Base-by-base conservation (phyloP, 148 eudicot genomes). In the Vaccinium myrtillus region DNA sequence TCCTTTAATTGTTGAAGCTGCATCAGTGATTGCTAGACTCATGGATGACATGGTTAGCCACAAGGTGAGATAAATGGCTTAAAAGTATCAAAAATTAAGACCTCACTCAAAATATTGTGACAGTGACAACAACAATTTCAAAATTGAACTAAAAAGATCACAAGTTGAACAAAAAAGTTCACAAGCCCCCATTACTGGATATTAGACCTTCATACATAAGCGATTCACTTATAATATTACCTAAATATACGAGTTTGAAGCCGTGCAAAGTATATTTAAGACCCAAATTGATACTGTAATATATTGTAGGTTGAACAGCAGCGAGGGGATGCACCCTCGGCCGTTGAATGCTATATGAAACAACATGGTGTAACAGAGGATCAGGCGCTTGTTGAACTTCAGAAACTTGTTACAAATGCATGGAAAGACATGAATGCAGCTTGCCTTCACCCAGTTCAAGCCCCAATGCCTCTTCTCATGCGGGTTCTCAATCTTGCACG, bases 351-450 rank as follows among this genome's bases (percentile, higher is more conserved):
- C 79, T 90, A 88, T 77, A 87, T 88, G 84, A 55, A 83, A 13
- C 82, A 86, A 15, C 81, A 91, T 50, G 86, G 89, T 1, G 84
- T 81, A 15, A 49, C 90, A 0, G 75, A 86, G 18, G 84, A 88
- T 18, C 82, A 85, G 76, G 86, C 86, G 1, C 16, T 83, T 63
- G 80, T 76, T 27, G 87, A 85, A 71, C 25, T 89, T 23, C 63
- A 16, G 3, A 74, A 84, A 14, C 30, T 50, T 63, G 71, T 90
- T 4, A 83, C 83, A 0, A 63, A 76, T 50, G 87, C 92, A 25
- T 90, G 93, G 92, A 91, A 88, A 81, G 91, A 83, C 18, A 67
- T 91, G 2, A 90, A 91, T 43, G 75, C 81, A 54, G 88, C 81
- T 18, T 87, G 81, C 81, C 69, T 88, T 1, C 84, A 23, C 32